Conservation (phyloP, 306 rosid genomes). For the Prunus mume region DNA sequence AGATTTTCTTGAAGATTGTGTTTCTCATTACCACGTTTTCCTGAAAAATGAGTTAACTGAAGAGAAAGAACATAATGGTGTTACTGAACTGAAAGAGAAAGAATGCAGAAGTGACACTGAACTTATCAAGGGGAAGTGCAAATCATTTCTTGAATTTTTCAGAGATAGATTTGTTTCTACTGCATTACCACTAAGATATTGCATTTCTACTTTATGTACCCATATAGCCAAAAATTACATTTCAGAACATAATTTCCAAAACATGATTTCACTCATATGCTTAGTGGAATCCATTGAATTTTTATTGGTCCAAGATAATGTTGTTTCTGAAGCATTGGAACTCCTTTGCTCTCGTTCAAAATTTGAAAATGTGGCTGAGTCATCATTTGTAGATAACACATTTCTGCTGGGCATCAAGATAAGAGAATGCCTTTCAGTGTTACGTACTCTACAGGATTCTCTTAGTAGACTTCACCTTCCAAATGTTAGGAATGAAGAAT, state of each 20-base stretch:
- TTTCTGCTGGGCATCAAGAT: conserved; percentile 25
- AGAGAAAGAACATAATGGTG: conserved; percentile 14
- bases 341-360: conserved; percentile 32
- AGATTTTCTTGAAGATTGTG: conserved; percentile 57
- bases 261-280: conserved; percentile 28
- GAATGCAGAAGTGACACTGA: conserved; percentile 16
- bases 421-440: conserved; percentile 38
- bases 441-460: conserved; percentile 40
- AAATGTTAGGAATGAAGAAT: background rate
- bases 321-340: conserved; percentile 38
- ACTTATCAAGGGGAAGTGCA: conserved; percentile 21
- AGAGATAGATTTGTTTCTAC: conserved; percentile 41
- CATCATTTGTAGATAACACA: background rate
- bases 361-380: conserved; percentile 13
- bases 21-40: conserved; percentile 50
- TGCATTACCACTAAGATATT: conserved; percentile 31
- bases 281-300: conserved; percentile 39
- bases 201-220: conserved; percentile 42
- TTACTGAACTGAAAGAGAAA: background rate
- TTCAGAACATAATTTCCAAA: conserved; percentile 26
- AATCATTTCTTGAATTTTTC: conserved; percentile 54
- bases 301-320: conserved; percentile 29
- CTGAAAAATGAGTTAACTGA: conserved; percentile 38
- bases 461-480: conserved; percentile 54
- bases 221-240: conserved; percentile 53